A percentile compares a stretch with the other conserved stretches of the same genome.
Conservation (phyloP, 179 eudicot species). For the Carnegiea gigantea region DNA sequence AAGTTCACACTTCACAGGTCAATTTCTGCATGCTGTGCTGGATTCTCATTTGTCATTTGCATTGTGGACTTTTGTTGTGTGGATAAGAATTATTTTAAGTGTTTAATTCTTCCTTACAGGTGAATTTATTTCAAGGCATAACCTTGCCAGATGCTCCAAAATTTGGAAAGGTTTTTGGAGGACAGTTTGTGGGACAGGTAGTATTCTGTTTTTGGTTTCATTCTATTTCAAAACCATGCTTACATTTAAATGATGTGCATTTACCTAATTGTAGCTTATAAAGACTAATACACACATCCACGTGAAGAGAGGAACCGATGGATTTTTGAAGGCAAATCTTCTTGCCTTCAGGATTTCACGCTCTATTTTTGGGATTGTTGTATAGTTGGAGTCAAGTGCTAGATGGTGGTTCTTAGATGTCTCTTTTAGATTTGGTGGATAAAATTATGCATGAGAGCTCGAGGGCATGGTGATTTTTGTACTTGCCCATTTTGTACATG, state of each 20-base stretch:
- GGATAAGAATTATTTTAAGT: neutral
- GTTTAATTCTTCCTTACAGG: conserved; percentile 37
- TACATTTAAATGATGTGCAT: neutral
- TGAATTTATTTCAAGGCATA: conserved; percentile 74
- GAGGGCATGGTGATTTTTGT: too few relatives aligned
- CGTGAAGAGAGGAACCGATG: too few relatives aligned
- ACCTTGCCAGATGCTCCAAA: conserved; percentile 90
- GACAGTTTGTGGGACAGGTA: conserved; percentile 96
- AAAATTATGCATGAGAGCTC: too few relatives aligned
- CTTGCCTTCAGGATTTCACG: too few relatives aligned
- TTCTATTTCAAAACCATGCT: neutral
- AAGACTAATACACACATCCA: neutral
- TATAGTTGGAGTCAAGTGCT: too few relatives aligned
- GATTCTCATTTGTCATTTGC: neutral
- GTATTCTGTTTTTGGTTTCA: conserved; percentile 12
- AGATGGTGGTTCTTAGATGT: too few relatives aligned
- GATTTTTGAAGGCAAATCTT: too few relatives aligned
- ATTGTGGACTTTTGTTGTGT: neutral
- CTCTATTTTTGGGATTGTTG: too few relatives aligned
- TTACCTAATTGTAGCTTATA: neutral
- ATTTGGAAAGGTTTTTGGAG: conserved; percentile 86
- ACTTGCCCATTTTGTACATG: too few relatives aligned
- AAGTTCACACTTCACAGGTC: neutral
- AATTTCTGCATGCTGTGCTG: neutral
- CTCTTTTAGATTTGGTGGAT: too few relatives aligned